Evolutionary conservation across 2,329 filamentous ascomycete genomes (phyloP).

Genomic region (Phoma sp.): DNA sequence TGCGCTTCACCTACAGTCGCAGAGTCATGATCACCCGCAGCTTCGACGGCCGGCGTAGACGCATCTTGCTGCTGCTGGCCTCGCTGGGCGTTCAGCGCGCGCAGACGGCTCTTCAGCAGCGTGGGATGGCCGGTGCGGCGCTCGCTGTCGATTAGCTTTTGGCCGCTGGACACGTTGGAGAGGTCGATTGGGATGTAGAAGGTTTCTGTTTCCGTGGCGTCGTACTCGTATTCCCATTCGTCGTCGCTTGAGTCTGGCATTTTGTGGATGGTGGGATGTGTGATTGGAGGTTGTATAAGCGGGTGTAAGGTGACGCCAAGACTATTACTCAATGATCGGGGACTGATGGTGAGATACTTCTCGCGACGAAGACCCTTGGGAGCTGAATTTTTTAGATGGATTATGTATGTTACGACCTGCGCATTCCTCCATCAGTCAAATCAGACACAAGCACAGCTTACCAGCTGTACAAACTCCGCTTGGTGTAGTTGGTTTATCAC

Average conservation of each 20-base stretch:
- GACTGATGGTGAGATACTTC: too few species aligned
- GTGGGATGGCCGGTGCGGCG: constrained; percentile 33
- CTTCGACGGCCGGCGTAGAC: constrained; percentile 12
- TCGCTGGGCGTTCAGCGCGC: constrained; percentile 35
- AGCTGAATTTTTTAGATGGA: too few species aligned
- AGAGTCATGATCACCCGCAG: constrained; percentile 18
- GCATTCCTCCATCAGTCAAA: constrained; percentile 16
- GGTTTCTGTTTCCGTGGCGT: constrained; percentile 61
- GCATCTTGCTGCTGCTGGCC: constrained; percentile 19
- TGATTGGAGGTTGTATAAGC: background rate
- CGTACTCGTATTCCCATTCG: constrained; percentile 70
- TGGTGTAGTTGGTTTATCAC: constrained; percentile 45
- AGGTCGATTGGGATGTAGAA: constrained; percentile 68
- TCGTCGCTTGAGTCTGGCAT: constrained; percentile 33
- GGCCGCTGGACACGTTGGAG: constrained; percentile 47
- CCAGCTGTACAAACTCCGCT: constrained; percentile 25
- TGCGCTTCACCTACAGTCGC: constrained; percentile 63
- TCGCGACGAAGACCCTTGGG: too few species aligned
- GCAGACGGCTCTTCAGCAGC: constrained; percentile 37
- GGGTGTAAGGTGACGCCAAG: background rate
- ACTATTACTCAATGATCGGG: background rate
- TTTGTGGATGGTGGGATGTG: background rate
- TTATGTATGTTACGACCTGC: too few species aligned
- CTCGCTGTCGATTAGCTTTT: constrained; percentile 23
- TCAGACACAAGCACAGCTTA: constrained; percentile 22